Evolutionary conservation across 2,329 filamentous ascomycete species (phyloP).

Genomic region (Neonectria coccinea): DNA sequence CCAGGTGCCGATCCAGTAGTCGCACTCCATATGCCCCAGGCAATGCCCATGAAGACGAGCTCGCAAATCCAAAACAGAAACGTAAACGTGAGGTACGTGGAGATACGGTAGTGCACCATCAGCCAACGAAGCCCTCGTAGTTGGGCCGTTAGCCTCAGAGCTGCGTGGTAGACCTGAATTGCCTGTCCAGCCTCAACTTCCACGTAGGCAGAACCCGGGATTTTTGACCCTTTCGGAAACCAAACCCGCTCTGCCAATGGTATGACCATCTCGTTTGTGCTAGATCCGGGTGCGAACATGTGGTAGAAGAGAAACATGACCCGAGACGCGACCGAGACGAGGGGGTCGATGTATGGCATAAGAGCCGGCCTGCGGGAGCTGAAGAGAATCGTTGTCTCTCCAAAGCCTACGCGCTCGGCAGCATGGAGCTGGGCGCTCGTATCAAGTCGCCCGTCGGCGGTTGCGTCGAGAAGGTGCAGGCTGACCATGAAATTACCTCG

Average conservation of each 20-base stretch:
- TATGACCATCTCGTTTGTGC: constrained; percentile 73
- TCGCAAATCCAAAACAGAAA: constrained; percentile 81
- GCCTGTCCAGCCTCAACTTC: constrained; percentile 77
- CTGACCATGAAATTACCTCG: constrained; percentile 96
- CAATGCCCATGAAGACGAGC: constrained; percentile 72
- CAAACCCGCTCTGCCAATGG: constrained; percentile 78
- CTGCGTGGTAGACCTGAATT: constrained; percentile 81
- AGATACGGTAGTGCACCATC: constrained; percentile 86
- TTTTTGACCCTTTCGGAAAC: constrained; percentile 62
- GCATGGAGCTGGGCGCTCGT: constrained; percentile 47
- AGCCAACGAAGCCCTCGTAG: constrained; percentile 83
- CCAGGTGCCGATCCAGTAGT: constrained; percentile 43
- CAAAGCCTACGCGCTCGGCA: constrained; percentile 52
- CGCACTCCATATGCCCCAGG: constrained; percentile 69
- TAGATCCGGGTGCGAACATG: constrained; percentile 71
- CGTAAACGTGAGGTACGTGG: constrained; percentile 76
- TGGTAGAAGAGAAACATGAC: constrained; percentile 76
- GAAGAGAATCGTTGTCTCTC: constrained; percentile 60
- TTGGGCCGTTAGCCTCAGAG: constrained; percentile 77
- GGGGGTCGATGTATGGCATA: constrained; percentile 80
- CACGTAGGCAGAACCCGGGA: constrained; percentile 62
- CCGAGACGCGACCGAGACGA: constrained; percentile 72
- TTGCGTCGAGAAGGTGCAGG: constrained; percentile 72
- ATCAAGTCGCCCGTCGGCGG: constrained; percentile 42
- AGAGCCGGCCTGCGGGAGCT: constrained; percentile 80